Base-by-base conservation (phyloP, 2,329 filamentous ascomycete genomes). In the Ceratocystis ficicola region DNA sequence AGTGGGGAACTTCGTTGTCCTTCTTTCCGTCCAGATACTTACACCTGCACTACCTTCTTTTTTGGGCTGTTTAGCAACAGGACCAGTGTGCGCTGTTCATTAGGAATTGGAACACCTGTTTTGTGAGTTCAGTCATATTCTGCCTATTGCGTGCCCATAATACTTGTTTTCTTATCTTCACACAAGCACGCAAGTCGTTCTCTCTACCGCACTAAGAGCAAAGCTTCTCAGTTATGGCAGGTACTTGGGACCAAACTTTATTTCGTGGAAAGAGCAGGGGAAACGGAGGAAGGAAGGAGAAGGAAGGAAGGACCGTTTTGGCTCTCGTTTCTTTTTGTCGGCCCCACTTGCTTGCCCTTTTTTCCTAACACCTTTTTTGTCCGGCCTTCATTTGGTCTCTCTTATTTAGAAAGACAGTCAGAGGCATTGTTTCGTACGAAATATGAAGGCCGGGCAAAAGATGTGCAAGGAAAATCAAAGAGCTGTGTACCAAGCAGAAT, bases 191-290 rank as follows among this genome's bases (percentile, higher is more conserved):
- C 28, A 59, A 28, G 28, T 17, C 55, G n/a, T n/a, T 32, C 22
- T 28, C 12, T 52, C 48, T 28, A 28, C 48, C 48, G 22, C 48
- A 52, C 48, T 52, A 52, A 52, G 48, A 52, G 3, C 22, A 52
- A 52, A 50, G 48, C 48, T 50, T 22, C 7, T 2, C 55, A 59
- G 17, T 30, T 59, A n/a, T 59, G 55, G 55, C 55, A 59, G 55
- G 55, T 30, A 30, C 55, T 59, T 59, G 32, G 36, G 32, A 62
- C 41, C 41, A 65, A 65, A 48, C 55, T 61, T 62, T 48, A 65
- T 61, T 60, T 60, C 15, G 50, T 30, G 5, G 20, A 57, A 41
- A 30, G 17, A 22, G 20, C 20, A 61, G 22, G 44, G 65, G 36
- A 10, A 41, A 12, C n/a, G n/a, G 30, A 22, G 48, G 36, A 41